Percentiles rank a stretch among this genome's conserved stretches.
Evolutionary conservation across 164 flowering plant species (phyloP).

Genomic region (Pachysandra terminalis): DNA sequence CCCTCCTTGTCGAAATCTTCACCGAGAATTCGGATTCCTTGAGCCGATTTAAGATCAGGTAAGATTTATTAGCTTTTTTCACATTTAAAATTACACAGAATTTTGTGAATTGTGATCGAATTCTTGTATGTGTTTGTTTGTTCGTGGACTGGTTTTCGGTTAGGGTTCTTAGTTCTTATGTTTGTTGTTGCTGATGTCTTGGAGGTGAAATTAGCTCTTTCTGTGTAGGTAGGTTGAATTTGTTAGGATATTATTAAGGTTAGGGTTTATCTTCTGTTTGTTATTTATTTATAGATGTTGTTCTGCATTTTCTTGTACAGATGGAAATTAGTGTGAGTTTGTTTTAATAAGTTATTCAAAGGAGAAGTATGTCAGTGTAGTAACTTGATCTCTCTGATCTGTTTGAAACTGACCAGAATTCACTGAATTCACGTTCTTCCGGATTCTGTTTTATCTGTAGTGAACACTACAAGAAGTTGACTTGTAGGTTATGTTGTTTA

Average conservation of each 20-base stretch:
- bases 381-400: neutral
- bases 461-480: neutral
- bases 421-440: neutral
- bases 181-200: neutral
- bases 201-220: neutral
- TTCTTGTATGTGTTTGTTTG: neutral
- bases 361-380: neutral
- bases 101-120: neutral
- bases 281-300: neutral
- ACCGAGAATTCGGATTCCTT: constrained; percentile 34
- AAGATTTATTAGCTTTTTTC: neutral
- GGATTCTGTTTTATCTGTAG: neutral
- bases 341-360: neutral
- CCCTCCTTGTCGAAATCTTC: constrained; percentile 56
- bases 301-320: neutral
- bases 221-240: neutral
- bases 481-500: neutral
- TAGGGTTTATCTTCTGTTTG: neutral
- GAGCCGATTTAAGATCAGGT: constrained; percentile 53
- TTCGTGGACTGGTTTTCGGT: neutral
- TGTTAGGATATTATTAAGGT: neutral
- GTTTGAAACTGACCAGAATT: neutral
- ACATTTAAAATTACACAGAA: neutral
- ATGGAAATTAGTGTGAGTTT: neutral
- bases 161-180: neutral